A percentile compares a stretch with the other conserved stretches of the same genome.
Conservation (phyloP, 1,139 yeast genomes). For the Blastobotrys buckinghamii region DNA sequence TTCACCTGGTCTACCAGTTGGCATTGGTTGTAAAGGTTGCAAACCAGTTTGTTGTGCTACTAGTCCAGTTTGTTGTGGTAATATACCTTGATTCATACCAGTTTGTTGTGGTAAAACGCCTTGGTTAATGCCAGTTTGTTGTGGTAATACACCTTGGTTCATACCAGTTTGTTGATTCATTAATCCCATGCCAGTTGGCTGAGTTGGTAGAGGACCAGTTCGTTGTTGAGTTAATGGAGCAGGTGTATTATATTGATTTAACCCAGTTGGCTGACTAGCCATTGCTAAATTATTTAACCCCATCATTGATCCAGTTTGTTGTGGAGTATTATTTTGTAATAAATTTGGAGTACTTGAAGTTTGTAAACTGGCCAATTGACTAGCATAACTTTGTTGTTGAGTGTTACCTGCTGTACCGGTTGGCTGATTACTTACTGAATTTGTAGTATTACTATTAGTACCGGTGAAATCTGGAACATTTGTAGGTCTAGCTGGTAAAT, state of each 20-base stretch:
- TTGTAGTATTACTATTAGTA: constrained; percentile 4
- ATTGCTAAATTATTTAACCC: neutral
- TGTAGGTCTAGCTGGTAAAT: constrained; percentile 19
- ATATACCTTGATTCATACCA: constrained; percentile 10
- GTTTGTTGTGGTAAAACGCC: constrained; percentile 14
- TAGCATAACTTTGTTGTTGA: constrained; percentile 29
- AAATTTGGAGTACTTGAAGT: constrained; percentile 30
- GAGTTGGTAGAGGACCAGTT: constrained; percentile 36
- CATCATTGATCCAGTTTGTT: constrained; percentile 2
- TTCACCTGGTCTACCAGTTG: constrained; percentile 71
- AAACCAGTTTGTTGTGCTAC: constrained; percentile 25
- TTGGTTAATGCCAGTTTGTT: constrained; percentile 19
- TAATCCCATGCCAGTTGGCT: constrained; percentile 28
- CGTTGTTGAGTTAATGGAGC: constrained; percentile 1
- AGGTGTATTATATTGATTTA: constrained; percentile 21
- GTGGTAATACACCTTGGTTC: constrained; percentile 16
- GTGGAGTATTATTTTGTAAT: constrained; percentile 23
- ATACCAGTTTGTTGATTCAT: constrained; percentile 10
- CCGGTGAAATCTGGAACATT: constrained; percentile 31
- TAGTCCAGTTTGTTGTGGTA: constrained; percentile 28
- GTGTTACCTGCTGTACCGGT: constrained; percentile 34
- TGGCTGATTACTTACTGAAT: constrained; percentile 32
- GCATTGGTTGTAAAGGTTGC: constrained; percentile 36
- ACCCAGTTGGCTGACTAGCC: constrained; percentile 24
- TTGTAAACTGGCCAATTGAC: constrained; percentile 14